These are phyloP conservation scores for Teunomyces pallodes DNA, from an alignment of 805 yeast genomes.

Conservation along the genomic window DNA sequence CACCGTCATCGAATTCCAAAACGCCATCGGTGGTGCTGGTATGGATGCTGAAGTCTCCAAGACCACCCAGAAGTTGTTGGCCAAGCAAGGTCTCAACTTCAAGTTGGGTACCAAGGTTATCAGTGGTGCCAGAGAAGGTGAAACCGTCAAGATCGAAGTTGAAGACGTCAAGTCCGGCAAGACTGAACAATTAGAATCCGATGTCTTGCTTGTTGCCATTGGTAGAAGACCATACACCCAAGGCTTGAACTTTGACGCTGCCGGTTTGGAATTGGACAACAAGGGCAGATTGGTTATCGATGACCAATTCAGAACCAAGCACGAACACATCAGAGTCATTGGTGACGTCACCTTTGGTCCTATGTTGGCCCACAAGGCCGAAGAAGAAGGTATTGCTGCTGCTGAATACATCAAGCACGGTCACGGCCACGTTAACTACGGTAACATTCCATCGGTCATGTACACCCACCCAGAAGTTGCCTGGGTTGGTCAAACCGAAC, in stretches of 20 bases:
- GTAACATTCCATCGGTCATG: conserved; percentile 97
- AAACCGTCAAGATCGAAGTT: conserved; percentile 77
- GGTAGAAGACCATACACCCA: conserved; percentile 98
- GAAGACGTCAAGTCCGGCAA: conserved; percentile 88
- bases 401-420: conserved; percentile 92
- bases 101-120: conserved; percentile 89
- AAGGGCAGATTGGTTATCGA: conserved; percentile 93
- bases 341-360: conserved; percentile 99
- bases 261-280: conserved; percentile 89
- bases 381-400: conserved; percentile 99
- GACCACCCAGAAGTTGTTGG: conserved; percentile 80
- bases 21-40: conserved; percentile 96
- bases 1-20: conserved; percentile 87
- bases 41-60: conserved; percentile 97
- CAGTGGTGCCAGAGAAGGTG: conserved; percentile 86
- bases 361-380: conserved; percentile 99
- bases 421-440: conserved; percentile 97
- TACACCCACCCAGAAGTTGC: conserved; percentile 99
- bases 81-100: conserved; percentile 94
- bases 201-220: conserved; percentile 91
- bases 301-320: conserved; percentile 87
- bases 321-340: conserved; percentile 91
- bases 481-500: conserved; percentile 97
- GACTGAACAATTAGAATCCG: conserved; percentile 78
- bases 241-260: conserved; percentile 83